A percentile compares a stretch with the other conserved stretches of the same genome.
Conservation (phyloP, 2,329 filamentous ascomycete species). For the Arthroderma sp. region DNA sequence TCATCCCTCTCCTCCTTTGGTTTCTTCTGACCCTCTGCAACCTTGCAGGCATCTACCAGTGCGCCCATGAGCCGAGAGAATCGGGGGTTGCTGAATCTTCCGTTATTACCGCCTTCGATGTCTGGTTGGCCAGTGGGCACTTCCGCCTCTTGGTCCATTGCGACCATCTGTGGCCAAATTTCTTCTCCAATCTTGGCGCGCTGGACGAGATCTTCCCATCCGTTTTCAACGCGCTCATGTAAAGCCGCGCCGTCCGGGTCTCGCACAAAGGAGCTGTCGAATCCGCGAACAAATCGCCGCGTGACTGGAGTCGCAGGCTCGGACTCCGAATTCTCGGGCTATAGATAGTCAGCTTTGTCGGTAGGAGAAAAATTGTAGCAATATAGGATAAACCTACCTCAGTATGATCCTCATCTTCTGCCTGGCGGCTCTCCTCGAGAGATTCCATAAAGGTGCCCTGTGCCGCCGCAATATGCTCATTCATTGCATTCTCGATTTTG, state of each 20-base stretch:
- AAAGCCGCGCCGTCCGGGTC: constrained; percentile 21
- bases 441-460: constrained; percentile 28
- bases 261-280: constrained; percentile 23
- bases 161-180: constrained; percentile 27
- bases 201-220: constrained; percentile 30
- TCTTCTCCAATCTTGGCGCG: constrained; percentile 26
- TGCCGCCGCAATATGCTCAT: constrained; percentile 28
- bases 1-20: constrained; percentile 17
- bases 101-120: constrained; percentile 6
- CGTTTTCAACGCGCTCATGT: constrained; percentile 22
- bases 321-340: constrained; percentile 11
- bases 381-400: constrained; percentile 17
- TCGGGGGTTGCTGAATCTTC: constrained; percentile 4
- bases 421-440: constrained; percentile 25
- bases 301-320: constrained; percentile 5
- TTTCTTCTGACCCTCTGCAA: constrained; percentile 13
- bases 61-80: constrained; percentile 10
- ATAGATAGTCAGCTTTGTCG: not conserved
- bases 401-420: constrained; percentile 30
- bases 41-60: constrained; percentile 15
- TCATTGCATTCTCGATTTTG: constrained; percentile 17
- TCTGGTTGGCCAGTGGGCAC: constrained; percentile 7
- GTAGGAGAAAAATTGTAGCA: not conserved
- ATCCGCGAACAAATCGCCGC: constrained; percentile 14
- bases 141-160: constrained; percentile 19